Percentiles rank a stretch among this genome's conserved stretches.
These are phyloP conservation scores for Zopfochytrium polystomum DNA, from an alignment of 371 early-diverging fungal species.

Conservation along the genomic window DNA sequence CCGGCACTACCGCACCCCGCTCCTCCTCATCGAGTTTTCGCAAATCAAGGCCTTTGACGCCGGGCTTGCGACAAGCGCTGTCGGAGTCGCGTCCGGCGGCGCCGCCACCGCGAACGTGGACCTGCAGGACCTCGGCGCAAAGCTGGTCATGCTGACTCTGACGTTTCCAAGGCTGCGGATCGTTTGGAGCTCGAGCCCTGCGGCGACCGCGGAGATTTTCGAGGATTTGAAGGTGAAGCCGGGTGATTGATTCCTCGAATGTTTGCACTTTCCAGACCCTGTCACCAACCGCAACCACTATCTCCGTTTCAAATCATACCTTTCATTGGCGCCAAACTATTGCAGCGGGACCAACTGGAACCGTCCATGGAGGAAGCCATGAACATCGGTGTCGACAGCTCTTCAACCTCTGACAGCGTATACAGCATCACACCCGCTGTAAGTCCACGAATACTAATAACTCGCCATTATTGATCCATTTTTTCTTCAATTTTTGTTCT, in stretches of 20 bases:
- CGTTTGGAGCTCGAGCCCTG: slow-evolving; percentile 87
- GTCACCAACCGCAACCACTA: neutral
- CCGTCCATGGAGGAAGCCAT: slow-evolving; percentile 70
- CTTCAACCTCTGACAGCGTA: slow-evolving; percentile 59
- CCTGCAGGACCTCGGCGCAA: slow-evolving; percentile 43
- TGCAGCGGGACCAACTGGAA: slow-evolving; percentile 67
- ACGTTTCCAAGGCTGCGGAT: slow-evolving; percentile 82
- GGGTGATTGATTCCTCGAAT: neutral
- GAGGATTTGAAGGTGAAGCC: slow-evolving; percentile 75
- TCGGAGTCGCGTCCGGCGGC: neutral
- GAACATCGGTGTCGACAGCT: slow-evolving; percentile 68
- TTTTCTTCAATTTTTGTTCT: too few species aligned
- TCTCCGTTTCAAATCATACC: neutral
- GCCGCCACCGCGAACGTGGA: slow-evolving; percentile 19
- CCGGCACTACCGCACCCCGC: slow-evolving; percentile 71
- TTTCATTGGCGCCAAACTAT: slow-evolving; percentile 1
- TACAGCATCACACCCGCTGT: slow-evolving; percentile 68
- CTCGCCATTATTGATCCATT: too few species aligned
- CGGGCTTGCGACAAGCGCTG: slow-evolving; percentile 53
- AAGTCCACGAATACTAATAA: too few species aligned
- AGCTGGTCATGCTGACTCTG: slow-evolving; percentile 75
- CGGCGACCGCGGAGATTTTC: slow-evolving; percentile 84
- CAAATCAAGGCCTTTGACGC: slow-evolving; percentile 76
- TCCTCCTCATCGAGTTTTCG: slow-evolving; percentile 94
- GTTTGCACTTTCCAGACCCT: too few species aligned